Evolutionary conservation across 2,329 filamentous ascomycete genomes (phyloP), one percentile per base, ranked within the genome.

Genomic region (Neurospora sp.): DNA sequence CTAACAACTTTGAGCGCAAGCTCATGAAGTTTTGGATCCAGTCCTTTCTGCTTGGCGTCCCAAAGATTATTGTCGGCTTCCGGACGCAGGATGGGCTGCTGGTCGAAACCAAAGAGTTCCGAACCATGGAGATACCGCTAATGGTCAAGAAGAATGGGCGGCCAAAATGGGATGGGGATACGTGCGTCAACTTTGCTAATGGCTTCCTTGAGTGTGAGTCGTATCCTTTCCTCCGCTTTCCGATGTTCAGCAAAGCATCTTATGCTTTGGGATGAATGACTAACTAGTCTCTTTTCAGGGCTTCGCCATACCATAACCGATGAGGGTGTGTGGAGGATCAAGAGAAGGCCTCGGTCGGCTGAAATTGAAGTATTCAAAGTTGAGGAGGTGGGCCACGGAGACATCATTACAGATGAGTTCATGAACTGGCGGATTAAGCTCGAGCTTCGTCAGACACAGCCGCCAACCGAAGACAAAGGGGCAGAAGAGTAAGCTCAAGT

Each of bases 11-110:
- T 78, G 92, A 97, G 80, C 88, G 92, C 67, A 98, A 98, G 79
- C 85, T 98, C 69, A 87, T 97, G 80, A 96, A 96, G 77, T 97
- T 95, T 81, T 99, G 96, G 96, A 92, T 95, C 15, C 96, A 98
- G 79, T 97, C 92, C 0, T 99, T 97, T 77, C 84, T 99, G 2
- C 89, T 99, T 1, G 95, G 95, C 52, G 94, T 98, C 0, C 93
- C 93, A 0, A 96, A 90, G 74, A 92, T 99, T 73, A 88, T 97
- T 66, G 91, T 99, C 38, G 96, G 96, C 0, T 97, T 96, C 78
- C 89, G 96, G 66, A 89, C 87, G 40, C 87, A 80, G 19, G 80
- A 89, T 69, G 95, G 96, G 8, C 86, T 92, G 68, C 83, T 99
- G 28, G 84, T 85, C 66, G 84, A 87, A 12, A 78, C 96, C 12